Percentiles rank a stretch among this genome's conserved stretches.
phyloP scores from a whole-genome alignment of 164 flowering plant genomes.

The Platanus orientalis region DNA sequence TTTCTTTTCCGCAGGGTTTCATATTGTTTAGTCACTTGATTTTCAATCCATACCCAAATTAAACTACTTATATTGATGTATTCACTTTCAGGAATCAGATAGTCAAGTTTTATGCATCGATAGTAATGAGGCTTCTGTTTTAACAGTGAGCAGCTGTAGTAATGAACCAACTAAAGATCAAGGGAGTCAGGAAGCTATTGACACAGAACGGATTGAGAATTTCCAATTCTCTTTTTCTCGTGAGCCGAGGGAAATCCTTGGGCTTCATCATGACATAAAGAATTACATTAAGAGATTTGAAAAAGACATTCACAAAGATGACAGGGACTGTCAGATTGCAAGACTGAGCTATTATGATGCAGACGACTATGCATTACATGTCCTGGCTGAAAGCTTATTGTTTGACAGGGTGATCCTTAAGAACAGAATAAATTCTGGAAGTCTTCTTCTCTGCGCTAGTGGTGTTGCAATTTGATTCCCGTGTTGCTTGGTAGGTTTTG shows the following conservation, averaged over 20 bases:
- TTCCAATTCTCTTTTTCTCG: slow-evolving; percentile 33
- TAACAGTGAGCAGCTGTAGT: slow-evolving; percentile 22
- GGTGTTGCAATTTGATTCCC: slow-evolving; percentile 20
- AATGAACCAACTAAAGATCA: slow-evolving; percentile 4
- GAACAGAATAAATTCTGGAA: slow-evolving; percentile 57
- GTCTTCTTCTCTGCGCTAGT: slow-evolving; percentile 51
- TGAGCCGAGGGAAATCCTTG: slow-evolving; percentile 18
- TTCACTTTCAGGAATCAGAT: slow-evolving; percentile 24
- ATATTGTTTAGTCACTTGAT: neutral
- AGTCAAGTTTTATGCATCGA: slow-evolving; percentile 12
- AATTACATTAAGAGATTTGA: slow-evolving; percentile 39
- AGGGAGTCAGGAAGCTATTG: slow-evolving; percentile 4
- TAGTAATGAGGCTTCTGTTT: slow-evolving; percentile 13
- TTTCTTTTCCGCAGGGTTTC: too few relatives aligned
- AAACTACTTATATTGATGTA: neutral
- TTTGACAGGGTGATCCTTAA: slow-evolving; percentile 43
- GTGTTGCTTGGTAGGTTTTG: neutral
- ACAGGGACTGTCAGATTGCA: neutral
- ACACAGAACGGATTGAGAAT: slow-evolving; percentile 11
- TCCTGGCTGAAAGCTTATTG: slow-evolving; percentile 34
- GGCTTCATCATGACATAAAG: slow-evolving; percentile 26
- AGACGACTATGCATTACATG: slow-evolving; percentile 28
- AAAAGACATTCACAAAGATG: slow-evolving; percentile 26
- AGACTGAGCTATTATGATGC: slow-evolving; percentile 23
- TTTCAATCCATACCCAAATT: neutral